Conservation (phyloP, 306 rosid genomes). For the Cucurbita ficifolia region DNA sequence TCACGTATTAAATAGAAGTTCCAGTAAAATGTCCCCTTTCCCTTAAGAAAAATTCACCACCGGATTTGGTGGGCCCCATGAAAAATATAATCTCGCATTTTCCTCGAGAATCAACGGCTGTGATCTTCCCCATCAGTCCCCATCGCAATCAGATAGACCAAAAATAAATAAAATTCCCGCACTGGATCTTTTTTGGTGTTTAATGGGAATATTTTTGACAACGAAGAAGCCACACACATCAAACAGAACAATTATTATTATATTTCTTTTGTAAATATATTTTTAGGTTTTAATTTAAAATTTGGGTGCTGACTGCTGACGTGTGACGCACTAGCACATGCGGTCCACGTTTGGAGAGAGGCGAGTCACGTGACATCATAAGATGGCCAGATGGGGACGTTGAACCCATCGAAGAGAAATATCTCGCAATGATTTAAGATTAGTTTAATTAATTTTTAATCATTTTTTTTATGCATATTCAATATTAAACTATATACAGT, state of each 20-base stretch:
- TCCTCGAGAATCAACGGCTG: background rate
- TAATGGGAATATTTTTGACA: background rate
- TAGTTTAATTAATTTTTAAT: too few species aligned
- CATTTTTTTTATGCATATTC: too few species aligned
- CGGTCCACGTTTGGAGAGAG: slow-evolving; percentile 12
- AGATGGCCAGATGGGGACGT: too few species aligned
- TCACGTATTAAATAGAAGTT: background rate
- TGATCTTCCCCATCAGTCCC: background rate
- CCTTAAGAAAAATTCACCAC: background rate
- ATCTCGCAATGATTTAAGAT: too few species aligned
- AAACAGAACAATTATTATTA: background rate
- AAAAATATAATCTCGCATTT: background rate
- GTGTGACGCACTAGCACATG: slow-evolving; percentile 18
- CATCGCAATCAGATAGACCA: background rate
- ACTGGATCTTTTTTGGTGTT: background rate
- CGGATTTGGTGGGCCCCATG: background rate
- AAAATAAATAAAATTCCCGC: background rate
- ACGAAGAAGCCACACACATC: background rate
- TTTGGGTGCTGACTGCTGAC: slow-evolving; percentile 7
- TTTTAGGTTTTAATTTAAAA: background rate
- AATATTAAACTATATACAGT: too few species aligned
- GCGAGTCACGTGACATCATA: slow-evolving; percentile 15
- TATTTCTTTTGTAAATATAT: background rate
- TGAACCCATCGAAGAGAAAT: too few species aligned
- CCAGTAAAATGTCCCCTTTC: background rate